phyloP scores from a whole-genome alignment of 2,329 filamentous ascomycete genomes.

The Acephala macrosclerotiorum region DNA sequence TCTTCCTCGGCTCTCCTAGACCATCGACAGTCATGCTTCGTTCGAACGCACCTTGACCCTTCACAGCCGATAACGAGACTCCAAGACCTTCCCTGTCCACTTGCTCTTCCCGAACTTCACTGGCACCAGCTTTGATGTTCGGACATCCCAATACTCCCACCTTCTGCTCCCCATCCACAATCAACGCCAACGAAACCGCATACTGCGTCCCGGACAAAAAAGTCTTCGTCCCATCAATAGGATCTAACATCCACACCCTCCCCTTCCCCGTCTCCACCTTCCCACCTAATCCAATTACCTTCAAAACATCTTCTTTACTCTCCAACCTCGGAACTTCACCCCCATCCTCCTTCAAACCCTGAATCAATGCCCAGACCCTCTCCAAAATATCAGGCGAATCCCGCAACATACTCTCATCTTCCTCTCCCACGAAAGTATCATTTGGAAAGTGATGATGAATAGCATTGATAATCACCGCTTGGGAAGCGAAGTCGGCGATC shows the following conservation, averaged over 20 bases:
- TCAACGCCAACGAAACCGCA: slow-evolving; percentile 64
- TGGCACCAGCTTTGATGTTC: slow-evolving; percentile 57
- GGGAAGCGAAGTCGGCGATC: slow-evolving; percentile 68
- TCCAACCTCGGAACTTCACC: slow-evolving; percentile 53
- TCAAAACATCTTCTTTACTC: slow-evolving; percentile 62
- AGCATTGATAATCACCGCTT: slow-evolving; percentile 66
- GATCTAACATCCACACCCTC: slow-evolving; percentile 68
- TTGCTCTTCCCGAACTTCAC: slow-evolving; percentile 46
- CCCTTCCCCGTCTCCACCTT: slow-evolving; percentile 50
- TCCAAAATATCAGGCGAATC: slow-evolving; percentile 54
- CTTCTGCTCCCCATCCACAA: slow-evolving; percentile 63
- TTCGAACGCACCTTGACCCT: slow-evolving; percentile 50
- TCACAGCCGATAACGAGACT: slow-evolving; percentile 57
- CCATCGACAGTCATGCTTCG: slow-evolving; percentile 46
- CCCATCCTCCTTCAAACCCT: slow-evolving; percentile 37
- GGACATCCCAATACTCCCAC: slow-evolving; percentile 69
- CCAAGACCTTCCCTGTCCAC: slow-evolving; percentile 51
- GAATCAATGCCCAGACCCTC: slow-evolving; percentile 63
- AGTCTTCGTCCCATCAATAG: slow-evolving; percentile 69
- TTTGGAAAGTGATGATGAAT: slow-evolving; percentile 60
- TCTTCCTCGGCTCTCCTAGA: slow-evolving; percentile 44
- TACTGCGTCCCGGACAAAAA: slow-evolving; percentile 69
- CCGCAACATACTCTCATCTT: slow-evolving; percentile 61
- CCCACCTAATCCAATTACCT: slow-evolving; percentile 64
- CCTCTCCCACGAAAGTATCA: slow-evolving; percentile 68